phyloP scores from a whole-genome alignment of 768 basidiomycete species.

The Suillus spraguei region DNA sequence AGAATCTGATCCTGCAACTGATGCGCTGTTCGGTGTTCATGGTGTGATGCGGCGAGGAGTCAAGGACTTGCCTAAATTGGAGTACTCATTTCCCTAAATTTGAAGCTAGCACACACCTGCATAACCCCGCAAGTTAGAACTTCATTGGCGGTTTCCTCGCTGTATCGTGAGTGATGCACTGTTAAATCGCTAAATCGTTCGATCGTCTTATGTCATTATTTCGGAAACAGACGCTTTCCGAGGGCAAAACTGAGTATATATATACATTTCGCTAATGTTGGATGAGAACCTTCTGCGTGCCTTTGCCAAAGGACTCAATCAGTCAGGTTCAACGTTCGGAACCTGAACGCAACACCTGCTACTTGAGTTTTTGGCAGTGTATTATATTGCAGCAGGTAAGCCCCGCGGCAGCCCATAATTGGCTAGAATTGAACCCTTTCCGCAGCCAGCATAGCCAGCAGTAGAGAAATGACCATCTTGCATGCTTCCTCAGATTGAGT shows the following conservation, averaged over 20 bases:
- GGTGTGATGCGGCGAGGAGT: conserved; percentile 21
- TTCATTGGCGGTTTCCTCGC: conserved; percentile 29
- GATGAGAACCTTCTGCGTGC: conserved; percentile 43
- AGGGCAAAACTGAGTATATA: conserved; percentile 38
- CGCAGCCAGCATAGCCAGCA: conserved; percentile 39
- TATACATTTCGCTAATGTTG: conserved; percentile 42
- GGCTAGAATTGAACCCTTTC: conserved; percentile 16
- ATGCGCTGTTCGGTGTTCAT: conserved; percentile 40
- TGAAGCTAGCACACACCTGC: conserved; percentile 34
- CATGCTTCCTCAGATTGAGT: conserved; percentile 36
- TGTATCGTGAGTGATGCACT: conserved; percentile 30
- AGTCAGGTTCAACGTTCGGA: conserved; percentile 1
- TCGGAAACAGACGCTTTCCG: conserved; percentile 42
- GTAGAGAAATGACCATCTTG: conserved; percentile 37
- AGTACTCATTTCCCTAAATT: conserved; percentile 35
- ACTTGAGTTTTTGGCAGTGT: conserved; percentile 45
- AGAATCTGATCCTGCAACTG: conserved; percentile 39
- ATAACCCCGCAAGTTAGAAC: conserved; percentile 27
- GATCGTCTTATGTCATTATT: conserved; percentile 17
- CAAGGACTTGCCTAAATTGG: conserved; percentile 38
- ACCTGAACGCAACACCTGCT: conserved; percentile 23
- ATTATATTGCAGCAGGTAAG: conserved; percentile 43
- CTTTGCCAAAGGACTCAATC: conserved; percentile 34
- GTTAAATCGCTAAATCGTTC: conserved; percentile 9
- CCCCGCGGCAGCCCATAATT: conserved; percentile 13